A percentile compares a stretch with the other conserved stretches of the same genome.
These are phyloP conservation scores for Scytalidium lignicola DNA, from an alignment of 2,329 filamentous ascomycete species.

Conservation along the genomic window DNA sequence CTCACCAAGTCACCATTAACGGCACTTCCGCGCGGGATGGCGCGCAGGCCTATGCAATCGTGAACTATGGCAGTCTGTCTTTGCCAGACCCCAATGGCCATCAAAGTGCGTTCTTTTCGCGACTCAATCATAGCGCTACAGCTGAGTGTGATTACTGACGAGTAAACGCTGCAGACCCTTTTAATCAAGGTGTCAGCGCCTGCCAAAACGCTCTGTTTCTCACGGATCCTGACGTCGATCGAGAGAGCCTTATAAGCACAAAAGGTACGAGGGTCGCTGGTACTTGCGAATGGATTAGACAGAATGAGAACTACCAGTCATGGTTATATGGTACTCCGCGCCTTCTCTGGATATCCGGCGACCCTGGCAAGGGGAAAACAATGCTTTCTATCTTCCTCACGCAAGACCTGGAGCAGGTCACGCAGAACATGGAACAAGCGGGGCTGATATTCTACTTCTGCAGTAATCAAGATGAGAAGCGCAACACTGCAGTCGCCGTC, in stretches of 20 bases:
- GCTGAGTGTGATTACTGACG: too few relatives aligned
- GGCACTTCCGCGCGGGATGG: too few relatives aligned
- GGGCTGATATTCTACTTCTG: constrained; percentile 38
- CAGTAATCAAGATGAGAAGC: constrained; percentile 29
- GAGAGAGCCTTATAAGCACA: constrained; percentile 9
- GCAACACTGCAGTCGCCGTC: constrained; percentile 35
- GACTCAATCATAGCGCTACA: too few relatives aligned
- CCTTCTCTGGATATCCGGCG: constrained; percentile 31
- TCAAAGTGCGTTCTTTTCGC: too few relatives aligned
- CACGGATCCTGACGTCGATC: constrained; percentile 14
- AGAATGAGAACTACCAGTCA: constrained; percentile 8
- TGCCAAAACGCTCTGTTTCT: constrained; percentile 7
- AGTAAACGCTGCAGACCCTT: too few relatives aligned
- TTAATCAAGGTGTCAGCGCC: background rate
- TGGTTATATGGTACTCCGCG: constrained; percentile 18
- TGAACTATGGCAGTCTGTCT: too few relatives aligned
- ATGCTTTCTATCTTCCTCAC: constrained; percentile 23
- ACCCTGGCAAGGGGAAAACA: constrained; percentile 33
- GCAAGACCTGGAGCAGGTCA: too few relatives aligned
- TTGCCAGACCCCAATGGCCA: too few relatives aligned
- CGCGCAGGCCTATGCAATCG: too few relatives aligned
- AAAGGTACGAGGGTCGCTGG: constrained; percentile 13
- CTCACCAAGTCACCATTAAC: too few relatives aligned
- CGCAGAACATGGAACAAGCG: too few relatives aligned
- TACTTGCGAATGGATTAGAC: constrained; percentile 21